Percentiles rank a stretch among this genome's conserved stretches.
Evolutionary conservation across 352 stramenopile genomes (phyloP).

Genomic region (Pythium guiyangense): DNA sequence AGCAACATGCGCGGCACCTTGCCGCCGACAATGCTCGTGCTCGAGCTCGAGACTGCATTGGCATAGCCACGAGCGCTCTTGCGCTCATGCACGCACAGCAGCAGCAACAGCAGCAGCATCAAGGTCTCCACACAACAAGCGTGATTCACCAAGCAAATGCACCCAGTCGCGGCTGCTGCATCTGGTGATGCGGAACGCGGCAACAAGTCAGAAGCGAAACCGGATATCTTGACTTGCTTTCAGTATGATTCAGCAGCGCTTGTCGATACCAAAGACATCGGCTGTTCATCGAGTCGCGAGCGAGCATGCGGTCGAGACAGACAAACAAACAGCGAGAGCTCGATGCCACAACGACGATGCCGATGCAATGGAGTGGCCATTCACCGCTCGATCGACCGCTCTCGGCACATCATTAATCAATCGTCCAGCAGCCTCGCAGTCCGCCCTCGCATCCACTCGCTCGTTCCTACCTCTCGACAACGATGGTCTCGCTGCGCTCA

Average conservation of each 20-base stretch:
- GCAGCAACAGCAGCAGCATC: no score
- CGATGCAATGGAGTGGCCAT: not conserved
- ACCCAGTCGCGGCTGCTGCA: conserved; percentile 1
- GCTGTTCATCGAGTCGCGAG: not conserved
- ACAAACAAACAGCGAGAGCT: no score
- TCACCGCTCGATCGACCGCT: not conserved
- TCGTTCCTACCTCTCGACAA: not conserved
- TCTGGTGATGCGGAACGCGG: conserved; percentile 6
- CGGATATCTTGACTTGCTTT: conserved; percentile 8
- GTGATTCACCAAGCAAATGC: not conserved
- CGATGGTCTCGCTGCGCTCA: conserved; percentile 24
- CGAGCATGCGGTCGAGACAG: not conserved
- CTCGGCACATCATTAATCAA: conserved; percentile 12
- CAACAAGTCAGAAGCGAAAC: conserved; percentile 3
- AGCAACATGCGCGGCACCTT: no score
- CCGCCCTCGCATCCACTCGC: no score
- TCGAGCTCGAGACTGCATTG: no score
- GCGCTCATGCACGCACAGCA: no score
- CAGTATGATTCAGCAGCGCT: conserved; percentile 4
- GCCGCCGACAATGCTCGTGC: no score
- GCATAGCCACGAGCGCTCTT: no score
- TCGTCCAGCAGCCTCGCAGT: not conserved
- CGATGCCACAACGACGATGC: not conserved
- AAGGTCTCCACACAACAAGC: no score
- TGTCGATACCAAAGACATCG: not conserved